Percentiles rank a stretch among this genome's conserved stretches.
Evolutionary conservation across 495 filamentous ascomycete species (phyloP).

Genomic region (Hyaloscypha variabilis): DNA sequence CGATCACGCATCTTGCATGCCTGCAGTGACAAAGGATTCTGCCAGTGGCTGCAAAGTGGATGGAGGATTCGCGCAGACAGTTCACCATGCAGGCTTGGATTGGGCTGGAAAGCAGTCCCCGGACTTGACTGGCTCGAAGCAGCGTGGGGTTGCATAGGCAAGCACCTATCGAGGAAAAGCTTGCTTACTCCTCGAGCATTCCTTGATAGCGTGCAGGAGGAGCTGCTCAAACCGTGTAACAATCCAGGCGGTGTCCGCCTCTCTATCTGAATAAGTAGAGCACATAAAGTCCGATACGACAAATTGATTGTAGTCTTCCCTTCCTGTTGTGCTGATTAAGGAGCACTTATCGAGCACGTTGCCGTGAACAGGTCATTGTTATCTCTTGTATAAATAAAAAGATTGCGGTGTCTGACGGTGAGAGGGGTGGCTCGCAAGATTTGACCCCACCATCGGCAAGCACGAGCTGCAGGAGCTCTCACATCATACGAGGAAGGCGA

Average conservation of each 20-base stretch:
- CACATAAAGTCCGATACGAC: neutral
- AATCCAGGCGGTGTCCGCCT: neutral
- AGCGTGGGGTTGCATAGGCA: neutral
- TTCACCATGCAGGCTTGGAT: constrained; percentile 11
- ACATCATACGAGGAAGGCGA: constrained; percentile 11
- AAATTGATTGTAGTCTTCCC: neutral
- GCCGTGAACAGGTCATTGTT: neutral
- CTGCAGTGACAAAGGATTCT: constrained; percentile 1
- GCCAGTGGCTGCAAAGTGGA: neutral
- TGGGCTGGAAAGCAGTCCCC: neutral
- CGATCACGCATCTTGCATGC: neutral
- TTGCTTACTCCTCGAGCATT: constrained; percentile 6
- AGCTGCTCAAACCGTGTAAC: neutral
- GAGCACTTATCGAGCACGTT: neutral
- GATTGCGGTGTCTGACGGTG: neutral
- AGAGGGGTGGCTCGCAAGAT: neutral
- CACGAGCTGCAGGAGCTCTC: constrained; percentile 1
- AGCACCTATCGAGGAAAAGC: neutral
- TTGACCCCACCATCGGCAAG: constrained; percentile 7
- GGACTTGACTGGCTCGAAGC: constrained; percentile 5
- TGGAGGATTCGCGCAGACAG: neutral
- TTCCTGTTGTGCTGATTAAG: neutral
- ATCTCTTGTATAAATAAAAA: neutral
- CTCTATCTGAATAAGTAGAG: neutral
- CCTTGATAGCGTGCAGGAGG: constrained; percentile 7